Base-by-base conservation (phyloP, 1,139 yeast genomes). In the Lodderomyces pseudojiufengensis region DNA sequence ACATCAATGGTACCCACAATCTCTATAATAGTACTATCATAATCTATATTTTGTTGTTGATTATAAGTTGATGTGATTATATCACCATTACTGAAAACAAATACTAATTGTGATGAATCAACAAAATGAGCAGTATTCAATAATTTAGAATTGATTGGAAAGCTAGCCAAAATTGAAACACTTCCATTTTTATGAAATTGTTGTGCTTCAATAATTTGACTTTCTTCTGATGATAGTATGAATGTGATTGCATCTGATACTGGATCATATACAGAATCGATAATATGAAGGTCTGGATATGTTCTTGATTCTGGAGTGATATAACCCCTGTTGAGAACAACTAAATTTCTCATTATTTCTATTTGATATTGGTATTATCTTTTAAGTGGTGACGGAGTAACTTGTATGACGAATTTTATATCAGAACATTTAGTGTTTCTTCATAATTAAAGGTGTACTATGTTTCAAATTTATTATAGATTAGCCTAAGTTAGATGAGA, bases 1-100 rank as follows among this genome's bases (percentile, higher is more conserved):
- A 70, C 76, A 50, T 88, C 97, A 23, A 92, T 80, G 15, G 90
- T 74, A 0, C 97, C 97, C 6, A 84, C 92, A 39, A 90, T 81
- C 52, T 81, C 87, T 22, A 81, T 78, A 3, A 70, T 46, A 1
- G 85, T 72, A 15, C 72, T 59, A 32, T 75, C 77, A 31, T 70
- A 66, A 50, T 81, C 80, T 1, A 76, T 67, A 2, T 53, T 51
- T 2, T 52, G 50, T 2, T 55, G 45, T 11, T 70, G 59, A 45
- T 77, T 82, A 48, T 83, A 83, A n/a, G 77, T 72, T 2, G 83
- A 80, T 12, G 76, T 67, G 23, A 82, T 62, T n/a, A 83, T 75
- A 52, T 83, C 92, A 47, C 94, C 94, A 46, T 73, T 72, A 37
- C 63, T 65, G 41, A 82, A 75, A 2, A 83, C 78, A 42, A 82